These are phyloP conservation scores for Corylus heterophylla DNA, from an alignment of 306 rosid genomes.

Conservation along the genomic window DNA sequence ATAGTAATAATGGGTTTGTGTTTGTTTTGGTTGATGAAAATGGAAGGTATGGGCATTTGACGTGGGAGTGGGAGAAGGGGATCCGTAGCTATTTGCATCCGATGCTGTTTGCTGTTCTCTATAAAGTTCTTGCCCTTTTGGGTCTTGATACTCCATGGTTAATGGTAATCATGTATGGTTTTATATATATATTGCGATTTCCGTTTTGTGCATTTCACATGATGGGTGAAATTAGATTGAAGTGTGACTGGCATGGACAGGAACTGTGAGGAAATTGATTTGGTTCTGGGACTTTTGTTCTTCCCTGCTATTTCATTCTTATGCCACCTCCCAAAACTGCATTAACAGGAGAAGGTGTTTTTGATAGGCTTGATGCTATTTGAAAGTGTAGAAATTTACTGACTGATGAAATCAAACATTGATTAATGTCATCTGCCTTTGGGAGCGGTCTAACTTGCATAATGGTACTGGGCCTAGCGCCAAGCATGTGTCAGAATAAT, in stretches of 20 bases:
- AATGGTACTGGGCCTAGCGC: neutral
- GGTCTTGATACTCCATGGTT: constrained; percentile 74
- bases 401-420: neutral
- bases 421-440: neutral
- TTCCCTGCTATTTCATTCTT: neutral
- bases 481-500: no score
- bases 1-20: constrained; percentile 13
- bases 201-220: neutral
- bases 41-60: constrained; percentile 82
- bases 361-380: neutral
- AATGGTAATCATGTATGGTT: constrained; percentile 56
- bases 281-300: neutral
- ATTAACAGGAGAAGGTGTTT: neutral
- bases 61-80: constrained; percentile 96
- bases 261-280: neutral
- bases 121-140: constrained; percentile 57
- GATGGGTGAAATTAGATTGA: neutral
- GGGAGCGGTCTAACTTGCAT: neutral
- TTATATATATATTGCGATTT: neutral
- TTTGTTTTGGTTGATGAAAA: constrained; percentile 4
- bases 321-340: neutral
- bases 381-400: neutral
- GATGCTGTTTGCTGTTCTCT: constrained; percentile 70
- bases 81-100: constrained; percentile 90
- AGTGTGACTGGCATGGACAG: neutral